Percentiles rank a stretch among this genome's conserved stretches.
Conservation (phyloP, 176 grass and related monocot genomes). For the Ensete glaucum region DNA sequence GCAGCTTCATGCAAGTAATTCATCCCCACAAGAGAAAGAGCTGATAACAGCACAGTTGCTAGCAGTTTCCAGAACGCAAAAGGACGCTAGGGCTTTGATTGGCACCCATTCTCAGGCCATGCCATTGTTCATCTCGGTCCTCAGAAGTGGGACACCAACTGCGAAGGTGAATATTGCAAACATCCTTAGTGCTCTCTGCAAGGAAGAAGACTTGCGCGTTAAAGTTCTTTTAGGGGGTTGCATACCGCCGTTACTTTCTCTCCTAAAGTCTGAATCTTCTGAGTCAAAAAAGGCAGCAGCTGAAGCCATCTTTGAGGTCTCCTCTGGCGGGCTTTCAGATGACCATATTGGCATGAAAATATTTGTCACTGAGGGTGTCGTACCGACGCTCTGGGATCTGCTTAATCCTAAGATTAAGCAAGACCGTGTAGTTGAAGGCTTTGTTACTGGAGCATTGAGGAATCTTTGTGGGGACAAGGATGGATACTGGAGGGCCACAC, state of each 20-base stretch:
- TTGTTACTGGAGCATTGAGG: conserved; percentile 79
- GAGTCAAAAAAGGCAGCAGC: conserved; percentile 77
- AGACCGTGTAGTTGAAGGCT: conserved; percentile 77
- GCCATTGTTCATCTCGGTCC: conserved; percentile 80
- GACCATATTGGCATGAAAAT: conserved; percentile 99
- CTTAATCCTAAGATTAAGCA: conserved; percentile 57
- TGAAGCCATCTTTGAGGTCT: conserved; percentile 88
- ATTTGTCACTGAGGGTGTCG: conserved; percentile 92
- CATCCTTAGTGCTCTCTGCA: conserved; percentile 66
- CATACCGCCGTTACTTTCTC: conserved; percentile 77
- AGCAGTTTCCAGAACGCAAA: conserved; percentile 56
- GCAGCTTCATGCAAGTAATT: conserved; percentile 68
- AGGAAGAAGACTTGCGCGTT: conserved; percentile 82
- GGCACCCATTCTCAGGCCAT: conserved; percentile 90
- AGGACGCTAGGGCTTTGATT: conserved; percentile 68
- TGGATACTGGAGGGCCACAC: conserved; percentile 79
- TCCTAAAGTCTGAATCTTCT: conserved; percentile 73
- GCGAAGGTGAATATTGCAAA: conserved; percentile 80
- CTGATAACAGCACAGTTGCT: conserved; percentile 52
- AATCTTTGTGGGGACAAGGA: conserved; percentile 97
- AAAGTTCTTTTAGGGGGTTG: conserved; percentile 89
- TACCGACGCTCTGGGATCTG: conserved; percentile 80
- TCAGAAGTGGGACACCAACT: conserved; percentile 54
- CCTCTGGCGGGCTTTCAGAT: conserved; percentile 71
- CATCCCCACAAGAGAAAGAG: conserved; percentile 60